Percentiles rank a stretch among this genome's conserved stretches.
Conservation (phyloP, 2,329 filamentous ascomycete genomes). For the Proliferodiscus dingleyae region DNA sequence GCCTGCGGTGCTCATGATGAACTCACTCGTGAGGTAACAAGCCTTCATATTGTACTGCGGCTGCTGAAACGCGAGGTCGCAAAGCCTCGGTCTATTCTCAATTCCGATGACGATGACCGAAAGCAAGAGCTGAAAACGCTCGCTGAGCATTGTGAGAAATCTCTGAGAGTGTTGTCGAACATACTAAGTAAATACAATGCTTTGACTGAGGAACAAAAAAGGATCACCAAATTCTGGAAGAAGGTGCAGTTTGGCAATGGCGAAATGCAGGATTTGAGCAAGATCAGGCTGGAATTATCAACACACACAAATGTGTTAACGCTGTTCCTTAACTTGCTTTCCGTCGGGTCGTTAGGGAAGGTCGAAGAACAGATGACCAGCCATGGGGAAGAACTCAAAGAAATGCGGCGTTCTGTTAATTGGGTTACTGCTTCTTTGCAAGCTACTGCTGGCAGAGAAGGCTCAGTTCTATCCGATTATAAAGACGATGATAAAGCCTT, state of each 20-base stretch:
- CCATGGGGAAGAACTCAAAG: background rate
- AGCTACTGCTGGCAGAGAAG: constrained; percentile 9
- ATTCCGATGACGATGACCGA: background rate
- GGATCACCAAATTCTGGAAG: constrained; percentile 1
- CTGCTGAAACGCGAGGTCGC: constrained; percentile 50
- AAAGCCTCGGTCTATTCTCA: constrained; percentile 42
- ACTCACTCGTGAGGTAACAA: constrained; percentile 42
- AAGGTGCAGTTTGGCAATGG: constrained; percentile 12
- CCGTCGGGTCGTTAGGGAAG: constrained; percentile 1
- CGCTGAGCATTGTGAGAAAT: background rate
- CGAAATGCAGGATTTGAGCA: constrained; percentile 5
- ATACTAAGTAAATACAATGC: constrained; percentile 10
- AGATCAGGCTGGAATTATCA: constrained; percentile 5
- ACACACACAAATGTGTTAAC: constrained; percentile 9
- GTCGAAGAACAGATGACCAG: constrained; percentile 5
- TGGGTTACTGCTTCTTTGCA: constrained; percentile 13
- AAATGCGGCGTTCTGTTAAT: constrained; percentile 5
- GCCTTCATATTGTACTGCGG: constrained; percentile 47
- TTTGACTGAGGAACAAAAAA: background rate
- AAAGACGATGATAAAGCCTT: constrained; percentile 42
- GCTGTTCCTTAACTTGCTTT: constrained; percentile 6
- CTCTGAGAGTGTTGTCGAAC: constrained; percentile 1
- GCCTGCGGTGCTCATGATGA: constrained; percentile 42
- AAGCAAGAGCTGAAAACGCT: constrained; percentile 7
- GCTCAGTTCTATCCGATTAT: constrained; percentile 19